A percentile compares a stretch with the other conserved stretches of the same genome.
Evolutionary conservation across 495 filamentous ascomycete species (phyloP).

Genomic region (Ramalina peruviana): DNA sequence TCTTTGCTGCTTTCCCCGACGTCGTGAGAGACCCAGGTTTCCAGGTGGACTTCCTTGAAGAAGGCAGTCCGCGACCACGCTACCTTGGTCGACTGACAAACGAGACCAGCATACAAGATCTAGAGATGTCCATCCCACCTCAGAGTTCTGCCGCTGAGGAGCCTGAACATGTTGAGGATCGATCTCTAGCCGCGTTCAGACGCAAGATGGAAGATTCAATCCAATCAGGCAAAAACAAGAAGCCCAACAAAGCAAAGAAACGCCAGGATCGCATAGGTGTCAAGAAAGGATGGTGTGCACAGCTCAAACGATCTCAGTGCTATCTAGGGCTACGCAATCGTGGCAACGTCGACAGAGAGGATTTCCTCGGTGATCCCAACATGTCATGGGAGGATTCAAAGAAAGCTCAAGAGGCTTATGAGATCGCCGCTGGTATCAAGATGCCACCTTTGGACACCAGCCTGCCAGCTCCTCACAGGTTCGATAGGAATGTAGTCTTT

Average conservation of each 20-base stretch:
- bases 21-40: constrained; percentile 34
- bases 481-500: constrained; percentile 48
- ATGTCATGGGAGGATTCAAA: constrained; percentile 17
- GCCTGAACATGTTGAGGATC: constrained; percentile 12
- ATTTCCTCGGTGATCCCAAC: constrained; percentile 10
- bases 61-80: constrained; percentile 43
- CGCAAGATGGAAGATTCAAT: constrained; percentile 30
- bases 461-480: constrained; percentile 29
- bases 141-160: constrained; percentile 1
- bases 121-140: constrained; percentile 24
- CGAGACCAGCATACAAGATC: constrained; percentile 18
- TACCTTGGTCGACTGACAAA: constrained; percentile 44
- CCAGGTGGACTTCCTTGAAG: constrained; percentile 38
- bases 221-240: constrained; percentile 30
- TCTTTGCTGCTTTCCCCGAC: constrained; percentile 35
- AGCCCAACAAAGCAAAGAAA: constrained; percentile 36
- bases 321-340: constrained; percentile 49
- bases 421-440: constrained; percentile 4
- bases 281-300: constrained; percentile 32
- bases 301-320: constrained; percentile 46
- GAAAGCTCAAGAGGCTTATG: constrained; percentile 12
- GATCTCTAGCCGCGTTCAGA: constrained; percentile 31
- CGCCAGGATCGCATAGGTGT: constrained; percentile 31
- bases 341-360: constrained; percentile 5
- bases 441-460: constrained; percentile 22